These are phyloP conservation scores for Boletus vermiculosoides DNA, from an alignment of 768 basidiomycete species.

Conservation along the genomic window DNA sequence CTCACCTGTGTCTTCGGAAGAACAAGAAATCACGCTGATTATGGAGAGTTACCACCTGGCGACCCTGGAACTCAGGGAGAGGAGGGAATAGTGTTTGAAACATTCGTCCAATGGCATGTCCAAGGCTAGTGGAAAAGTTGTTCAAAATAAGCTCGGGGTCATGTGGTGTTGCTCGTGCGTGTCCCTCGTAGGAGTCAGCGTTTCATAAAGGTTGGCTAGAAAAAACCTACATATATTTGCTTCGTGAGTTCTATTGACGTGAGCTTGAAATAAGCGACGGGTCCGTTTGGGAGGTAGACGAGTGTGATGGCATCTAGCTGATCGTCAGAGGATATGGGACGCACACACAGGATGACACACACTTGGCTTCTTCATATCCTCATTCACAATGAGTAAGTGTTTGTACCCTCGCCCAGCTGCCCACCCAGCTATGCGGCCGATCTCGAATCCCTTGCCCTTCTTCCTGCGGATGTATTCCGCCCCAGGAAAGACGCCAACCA, in stretches of 20 bases:
- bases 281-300: constrained; percentile 86
- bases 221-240: constrained; percentile 70
- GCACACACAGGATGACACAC: constrained; percentile 32
- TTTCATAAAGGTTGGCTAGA: not conserved
- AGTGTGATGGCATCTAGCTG: constrained; percentile 85
- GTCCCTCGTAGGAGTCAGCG: constrained; percentile 54
- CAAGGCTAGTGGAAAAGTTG: constrained; percentile 90
- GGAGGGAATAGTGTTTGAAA: constrained; percentile 97
- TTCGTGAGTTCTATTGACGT: constrained; percentile 83
- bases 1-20: constrained; percentile 90
- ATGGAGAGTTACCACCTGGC: constrained; percentile 96
- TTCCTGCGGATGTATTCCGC: constrained; percentile 85
- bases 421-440: constrained; percentile 92
- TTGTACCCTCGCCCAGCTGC: constrained; percentile 86
- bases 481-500: constrained; percentile 87
- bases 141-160: constrained; percentile 94
- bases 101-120: constrained; percentile 90
- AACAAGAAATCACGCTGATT: constrained; percentile 98
- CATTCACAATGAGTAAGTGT: constrained; percentile 90
- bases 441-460: constrained; percentile 86
- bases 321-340: constrained; percentile 7
- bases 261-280: constrained; percentile 94
- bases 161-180: constrained; percentile 90
- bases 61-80: constrained; percentile 90
- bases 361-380: constrained; percentile 95